Conservation (phyloP, 2,329 filamentous ascomycete genomes). For the Monosporascus sp. region DNA sequence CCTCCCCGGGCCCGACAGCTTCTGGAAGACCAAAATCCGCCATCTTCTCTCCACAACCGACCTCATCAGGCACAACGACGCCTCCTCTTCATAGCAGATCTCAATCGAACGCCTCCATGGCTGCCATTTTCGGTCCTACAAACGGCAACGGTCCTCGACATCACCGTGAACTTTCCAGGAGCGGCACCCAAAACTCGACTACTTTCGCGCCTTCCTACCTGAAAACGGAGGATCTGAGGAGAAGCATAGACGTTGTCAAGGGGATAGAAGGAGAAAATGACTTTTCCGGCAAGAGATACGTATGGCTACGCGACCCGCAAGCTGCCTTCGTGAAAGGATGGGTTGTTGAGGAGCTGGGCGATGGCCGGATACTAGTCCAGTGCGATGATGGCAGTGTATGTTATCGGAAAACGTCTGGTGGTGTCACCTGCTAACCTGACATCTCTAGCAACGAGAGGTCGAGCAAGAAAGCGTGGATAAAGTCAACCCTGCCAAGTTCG, state of each 20-base stretch:
- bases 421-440: constrained; percentile 10
- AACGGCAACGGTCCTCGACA: constrained; percentile 32
- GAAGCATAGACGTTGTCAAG: constrained; percentile 49
- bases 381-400: constrained; percentile 86
- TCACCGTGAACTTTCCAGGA: constrained; percentile 56
- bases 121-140: constrained; percentile 35
- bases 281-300: constrained; percentile 97
- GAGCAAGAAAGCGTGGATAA: constrained; percentile 89
- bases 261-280: constrained; percentile 97
- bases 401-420: constrained; percentile 10
- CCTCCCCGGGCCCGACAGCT: constrained; percentile 41
- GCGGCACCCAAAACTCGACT: constrained; percentile 58
- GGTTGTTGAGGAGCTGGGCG: constrained; percentile 75
- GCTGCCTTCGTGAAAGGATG: constrained; percentile 88
- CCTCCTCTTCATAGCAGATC: constrained; percentile 59
- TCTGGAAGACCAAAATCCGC: constrained; percentile 67
- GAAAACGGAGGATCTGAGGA: constrained; percentile 72
- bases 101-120: constrained; percentile 57
- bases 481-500: constrained; percentile 98
- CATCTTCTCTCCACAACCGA: constrained; percentile 59
- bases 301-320: constrained; percentile 88
- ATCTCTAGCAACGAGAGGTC: constrained; percentile 71
- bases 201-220: constrained; percentile 98
- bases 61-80: constrained; percentile 33
- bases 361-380: constrained; percentile 72